A percentile compares a stretch with the other conserved stretches of the same genome.
These are phyloP conservation scores for Trichoderma atrobrunneum DNA, from an alignment of 2,329 filamentous ascomycete species.

Conservation along the genomic window DNA sequence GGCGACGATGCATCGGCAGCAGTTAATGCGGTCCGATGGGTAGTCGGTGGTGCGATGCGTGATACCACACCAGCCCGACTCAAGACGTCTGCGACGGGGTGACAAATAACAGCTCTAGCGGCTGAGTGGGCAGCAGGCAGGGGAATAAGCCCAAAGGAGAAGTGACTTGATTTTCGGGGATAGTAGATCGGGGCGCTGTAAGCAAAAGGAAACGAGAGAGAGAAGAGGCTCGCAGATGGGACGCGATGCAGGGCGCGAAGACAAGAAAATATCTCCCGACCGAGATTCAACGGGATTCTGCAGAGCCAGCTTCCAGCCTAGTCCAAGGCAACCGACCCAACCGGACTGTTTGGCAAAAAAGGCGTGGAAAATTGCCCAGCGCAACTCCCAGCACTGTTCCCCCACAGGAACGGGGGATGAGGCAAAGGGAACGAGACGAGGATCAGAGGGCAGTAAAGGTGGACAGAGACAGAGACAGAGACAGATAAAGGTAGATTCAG, in stretches of 20 bases:
- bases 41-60: conserved; percentile 19
- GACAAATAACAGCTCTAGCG: conserved; percentile 22
- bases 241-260: conserved; percentile 8
- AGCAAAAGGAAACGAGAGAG: background rate
- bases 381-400: conserved; percentile 12
- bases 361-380: conserved; percentile 3
- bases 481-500: background rate
- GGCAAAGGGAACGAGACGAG: background rate
- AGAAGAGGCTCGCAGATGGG: background rate
- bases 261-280: conserved; percentile 14
- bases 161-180: background rate
- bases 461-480: background rate
- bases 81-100: conserved; percentile 22
- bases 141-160: conserved; percentile 7
- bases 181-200: background rate
- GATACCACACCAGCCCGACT: conserved; percentile 20
- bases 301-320: conserved; percentile 17
- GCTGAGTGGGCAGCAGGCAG: conserved; percentile 8
- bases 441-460: background rate
- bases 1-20: conserved; percentile 31
- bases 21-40: conserved; percentile 18
- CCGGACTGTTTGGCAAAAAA: background rate
- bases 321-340: conserved; percentile 17
- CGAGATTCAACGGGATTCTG: conserved; percentile 1
- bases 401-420: conserved; percentile 5